Conservation (phyloP, 208 protist species). For the Phytomonas serpens region DNA sequence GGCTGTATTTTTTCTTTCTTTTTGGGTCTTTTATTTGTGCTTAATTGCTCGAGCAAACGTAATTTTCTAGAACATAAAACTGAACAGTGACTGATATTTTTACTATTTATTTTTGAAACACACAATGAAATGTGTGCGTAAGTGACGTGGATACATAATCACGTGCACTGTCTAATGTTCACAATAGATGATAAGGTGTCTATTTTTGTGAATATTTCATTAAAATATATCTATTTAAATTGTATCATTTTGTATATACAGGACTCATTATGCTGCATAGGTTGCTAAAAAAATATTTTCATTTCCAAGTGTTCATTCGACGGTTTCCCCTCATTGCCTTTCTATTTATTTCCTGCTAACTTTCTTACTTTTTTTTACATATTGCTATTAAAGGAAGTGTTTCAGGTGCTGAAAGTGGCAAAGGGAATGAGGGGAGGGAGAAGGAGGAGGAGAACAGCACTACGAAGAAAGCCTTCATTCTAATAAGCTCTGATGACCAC, state of each 20-base stretch:
- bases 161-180: neutral
- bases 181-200: neutral
- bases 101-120: conserved; percentile 2
- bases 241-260: neutral
- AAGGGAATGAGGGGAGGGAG: neutral
- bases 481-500: neutral
- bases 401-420: neutral
- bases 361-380: neutral
- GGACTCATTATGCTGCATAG: neutral
- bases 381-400: neutral
- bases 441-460: neutral
- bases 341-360: conserved; percentile 5
- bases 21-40: neutral
- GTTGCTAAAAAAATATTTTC: neutral
- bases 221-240: conserved; percentile 1
- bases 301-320: conserved; percentile 1
- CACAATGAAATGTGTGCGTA: neutral
- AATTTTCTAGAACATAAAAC: neutral
- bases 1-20: conserved; percentile 9
- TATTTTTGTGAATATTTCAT: conserved; percentile 2
- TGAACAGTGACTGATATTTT: neutral
- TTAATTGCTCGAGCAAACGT: neutral
- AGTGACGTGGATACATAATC: neutral
- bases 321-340: neutral
- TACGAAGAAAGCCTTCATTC: neutral